Evolutionary conservation across 2,329 filamentous ascomycete genomes (phyloP).

Genomic region (Intubia oerlemansii): DNA sequence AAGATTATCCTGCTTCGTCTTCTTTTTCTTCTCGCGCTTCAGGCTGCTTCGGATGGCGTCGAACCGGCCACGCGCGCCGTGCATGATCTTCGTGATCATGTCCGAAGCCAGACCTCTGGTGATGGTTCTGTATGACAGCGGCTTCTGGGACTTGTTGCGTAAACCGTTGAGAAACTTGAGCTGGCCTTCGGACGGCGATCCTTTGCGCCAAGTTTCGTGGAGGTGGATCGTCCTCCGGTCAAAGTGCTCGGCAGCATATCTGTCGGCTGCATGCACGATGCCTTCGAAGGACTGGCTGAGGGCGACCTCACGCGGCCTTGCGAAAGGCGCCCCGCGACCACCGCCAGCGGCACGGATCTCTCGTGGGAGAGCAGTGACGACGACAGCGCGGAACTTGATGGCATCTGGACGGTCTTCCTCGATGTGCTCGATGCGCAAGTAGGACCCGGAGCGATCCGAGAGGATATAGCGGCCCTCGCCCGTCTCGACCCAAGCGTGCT

Average conservation of each 20-base stretch:
- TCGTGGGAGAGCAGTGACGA: no score
- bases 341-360: no score
- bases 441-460: conserved; percentile 39
- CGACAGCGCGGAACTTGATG: conserved; percentile 20
- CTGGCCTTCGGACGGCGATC: conserved; percentile 42
- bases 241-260: conserved; percentile 47
- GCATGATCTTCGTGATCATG: conserved; percentile 82
- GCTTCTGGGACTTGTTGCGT: conserved; percentile 25
- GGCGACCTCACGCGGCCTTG: conserved; percentile 47
- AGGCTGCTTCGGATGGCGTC: conserved; percentile 20
- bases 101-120: conserved; percentile 68
- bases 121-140: conserved; percentile 32
- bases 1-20: conserved; percentile 17
- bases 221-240: conserved; percentile 44
- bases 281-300: conserved; percentile 44
- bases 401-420: background rate
- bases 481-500: conserved; percentile 64
- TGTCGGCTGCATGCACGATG: conserved; percentile 72
- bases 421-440: conserved; percentile 28
- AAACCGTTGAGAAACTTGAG: conserved; percentile 49
- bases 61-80: conserved; percentile 52
- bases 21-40: conserved; percentile 13
- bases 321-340: no score
- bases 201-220: conserved; percentile 46
- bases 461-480: conserved; percentile 52